A percentile compares a stretch with the other conserved stretches of the same genome.
Conservation (phyloP, 2,329 filamentous ascomycete species). For the Exophiala dermatitidis region DNA sequence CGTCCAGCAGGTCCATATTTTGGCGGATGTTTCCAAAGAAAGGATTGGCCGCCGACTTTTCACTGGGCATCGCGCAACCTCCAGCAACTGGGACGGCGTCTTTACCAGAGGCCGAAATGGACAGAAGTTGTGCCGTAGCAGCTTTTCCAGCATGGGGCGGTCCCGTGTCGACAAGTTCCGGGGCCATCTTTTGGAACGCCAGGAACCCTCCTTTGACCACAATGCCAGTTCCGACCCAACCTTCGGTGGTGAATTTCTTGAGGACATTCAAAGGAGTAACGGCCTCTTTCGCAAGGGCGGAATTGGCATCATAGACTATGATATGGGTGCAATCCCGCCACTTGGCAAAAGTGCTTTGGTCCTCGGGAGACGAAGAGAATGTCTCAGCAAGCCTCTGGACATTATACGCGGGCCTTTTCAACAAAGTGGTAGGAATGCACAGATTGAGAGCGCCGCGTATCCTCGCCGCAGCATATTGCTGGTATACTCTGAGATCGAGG, state of each 20-base stretch:
- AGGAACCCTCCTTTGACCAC: conserved; percentile 78
- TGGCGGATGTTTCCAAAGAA: conserved; percentile 96
- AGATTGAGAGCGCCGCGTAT: conserved; percentile 79
- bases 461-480: conserved; percentile 68
- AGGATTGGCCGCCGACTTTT: conserved; percentile 65
- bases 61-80: conserved; percentile 70
- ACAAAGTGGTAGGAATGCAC: conserved; percentile 86
- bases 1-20: conserved; percentile 89
- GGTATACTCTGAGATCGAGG: conserved; percentile 78
- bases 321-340: conserved; percentile 72
- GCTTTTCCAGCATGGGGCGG: conserved; percentile 32
- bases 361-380: conserved; percentile 60
- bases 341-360: conserved; percentile 64
- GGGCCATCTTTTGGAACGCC: conserved; percentile 61
- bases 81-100: conserved; percentile 73
- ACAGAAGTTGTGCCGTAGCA: conserved; percentile 42
- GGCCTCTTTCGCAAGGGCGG: conserved; percentile 72
- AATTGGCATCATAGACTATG: conserved; percentile 77
- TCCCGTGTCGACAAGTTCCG: conserved; percentile 54
- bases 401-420: conserved; percentile 87
- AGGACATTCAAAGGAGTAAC: conserved; percentile 74
- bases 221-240: conserved; percentile 65
- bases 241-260: conserved; percentile 84
- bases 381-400: conserved; percentile 80
- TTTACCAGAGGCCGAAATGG: conserved; percentile 46